Evolutionary conservation across 2,329 filamentous ascomycete species (phyloP), one percentile per base, ranked within the genome.

Genomic region (Colletotrichum zoysiae): DNA sequence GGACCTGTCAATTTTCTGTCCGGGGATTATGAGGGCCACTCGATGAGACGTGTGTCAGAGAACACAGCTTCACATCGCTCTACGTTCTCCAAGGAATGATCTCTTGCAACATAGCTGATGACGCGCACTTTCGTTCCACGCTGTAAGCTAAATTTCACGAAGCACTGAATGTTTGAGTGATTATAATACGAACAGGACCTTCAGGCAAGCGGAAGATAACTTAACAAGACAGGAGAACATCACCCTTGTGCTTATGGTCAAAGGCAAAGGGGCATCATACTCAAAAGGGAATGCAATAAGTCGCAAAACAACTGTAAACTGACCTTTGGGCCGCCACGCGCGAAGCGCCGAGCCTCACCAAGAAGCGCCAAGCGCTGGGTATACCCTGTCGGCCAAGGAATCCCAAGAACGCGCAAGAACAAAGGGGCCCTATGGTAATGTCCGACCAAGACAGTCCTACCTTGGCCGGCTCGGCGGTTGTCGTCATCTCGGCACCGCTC

Each of bases 301-400:
- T 11, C 16, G 18, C 46, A 42, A 55, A 16, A 30, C 20, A 53
- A 63, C 14, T 42, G 26, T 59, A 58, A 58, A 18, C 64, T 63
- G 68, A 63, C 65, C 18, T 12, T 38, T 9, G 20, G 55, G 38
- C 68, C 50, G 64, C 68, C 68, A 18, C 62, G 68, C 58, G 42
- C 58, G 38, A 20, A 71, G 62, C 67, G 67, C 62, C 62, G 46
- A 70, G 67, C 62, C 62, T 66, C 64, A 58, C 50, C 64, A 67
- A 71, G 68, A 67, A 67, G 68, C 64, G 68, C 68, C 68, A 18
- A 67, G 68, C 58, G 42, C 58, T 26, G 23, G 26, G 35, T 59
- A 50, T 58, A 33, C 65, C 65, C 56, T 57, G 65, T 33, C 38
- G 42, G 68, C 68, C 65, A 71, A 71, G 68, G 26, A 40, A 20